Evolutionary conservation across 768 basidiomycete genomes (phyloP).

Genomic region (Tulasnella calospora): DNA sequence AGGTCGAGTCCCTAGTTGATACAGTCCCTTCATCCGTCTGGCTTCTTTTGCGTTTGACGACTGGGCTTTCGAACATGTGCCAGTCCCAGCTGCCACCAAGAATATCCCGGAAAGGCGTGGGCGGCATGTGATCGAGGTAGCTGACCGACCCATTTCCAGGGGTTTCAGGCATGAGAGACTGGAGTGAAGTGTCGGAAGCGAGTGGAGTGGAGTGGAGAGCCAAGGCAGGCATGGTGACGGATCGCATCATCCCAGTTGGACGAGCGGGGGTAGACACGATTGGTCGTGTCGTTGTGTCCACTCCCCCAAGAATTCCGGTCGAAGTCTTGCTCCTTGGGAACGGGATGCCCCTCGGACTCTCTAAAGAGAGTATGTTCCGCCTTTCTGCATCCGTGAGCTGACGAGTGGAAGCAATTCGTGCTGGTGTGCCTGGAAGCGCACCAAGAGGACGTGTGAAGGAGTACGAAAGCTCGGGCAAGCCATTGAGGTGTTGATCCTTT

Average conservation of each 20-base stretch:
- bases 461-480: background rate
- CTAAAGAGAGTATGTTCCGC: constrained; percentile 21
- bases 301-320: background rate
- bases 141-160: background rate
- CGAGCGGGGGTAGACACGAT: background rate
- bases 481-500: constrained; percentile 1
- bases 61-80: constrained; percentile 15
- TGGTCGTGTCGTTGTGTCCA: background rate
- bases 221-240: constrained; percentile 10
- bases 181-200: background rate
- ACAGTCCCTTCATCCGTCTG: background rate
- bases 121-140: constrained; percentile 7
- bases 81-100: constrained; percentile 2
- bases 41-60: constrained; percentile 7
- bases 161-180: background rate
- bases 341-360: constrained; percentile 12
- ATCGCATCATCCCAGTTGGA: background rate
- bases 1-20: background rate
- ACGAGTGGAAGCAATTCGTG: background rate
- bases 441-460: background rate
- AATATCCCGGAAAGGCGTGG: constrained; percentile 4
- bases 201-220: background rate
- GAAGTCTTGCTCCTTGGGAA: background rate
- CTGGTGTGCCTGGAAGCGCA: background rate
- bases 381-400: constrained; percentile 12